A percentile compares a stretch with the other conserved stretches of the same genome.
phyloP scores from a whole-genome alignment of 1,139 yeast species.

The Blastobotrys petasosporus region DNA sequence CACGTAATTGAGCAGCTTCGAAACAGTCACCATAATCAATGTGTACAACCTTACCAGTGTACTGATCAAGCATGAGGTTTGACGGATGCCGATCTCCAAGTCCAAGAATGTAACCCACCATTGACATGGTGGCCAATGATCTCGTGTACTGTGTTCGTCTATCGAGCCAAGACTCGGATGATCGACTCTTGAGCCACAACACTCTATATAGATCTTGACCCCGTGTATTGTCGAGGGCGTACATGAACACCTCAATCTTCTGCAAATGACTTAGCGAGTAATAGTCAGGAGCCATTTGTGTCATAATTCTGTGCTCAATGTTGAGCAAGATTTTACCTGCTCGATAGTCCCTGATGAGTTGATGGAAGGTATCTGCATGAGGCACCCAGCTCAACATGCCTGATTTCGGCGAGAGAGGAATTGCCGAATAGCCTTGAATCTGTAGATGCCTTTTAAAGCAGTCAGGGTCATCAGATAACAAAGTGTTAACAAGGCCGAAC shows the following conservation, averaged over 20 bases:
- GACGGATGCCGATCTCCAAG: conserved; percentile 98
- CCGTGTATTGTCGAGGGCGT: conserved; percentile 89
- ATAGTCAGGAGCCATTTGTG: conserved; percentile 97
- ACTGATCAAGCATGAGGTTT: conserved; percentile 87
- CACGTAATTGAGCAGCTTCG: conserved; percentile 94
- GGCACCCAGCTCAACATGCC: conserved; percentile 97
- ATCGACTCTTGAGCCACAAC: conserved; percentile 89
- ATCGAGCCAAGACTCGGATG: conserved; percentile 97
- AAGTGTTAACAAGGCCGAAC: conserved; percentile 89
- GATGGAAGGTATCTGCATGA: conserved; percentile 94
- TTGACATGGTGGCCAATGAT: conserved; percentile 96
- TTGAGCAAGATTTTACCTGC: conserved; percentile 85
- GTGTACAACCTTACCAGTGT: conserved; percentile 92
- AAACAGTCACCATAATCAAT: conserved; percentile 99
- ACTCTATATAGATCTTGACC: conserved; percentile 96
- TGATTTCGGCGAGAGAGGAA: conserved; percentile 94
- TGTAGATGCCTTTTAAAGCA: conserved; percentile 94
- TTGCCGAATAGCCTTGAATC: conserved; percentile 86
- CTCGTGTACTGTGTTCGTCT: conserved; percentile 94
- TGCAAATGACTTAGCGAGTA: conserved; percentile 83
- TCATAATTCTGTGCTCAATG: conserved; percentile 91
- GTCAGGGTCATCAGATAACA: conserved; percentile 84
- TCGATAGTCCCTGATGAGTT: conserved; percentile 82
- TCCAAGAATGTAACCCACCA: conserved; percentile 96
- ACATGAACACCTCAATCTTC: conserved; percentile 93